A percentile compares a stretch with the other conserved stretches of the same genome.
Evolutionary conservation across 164 flowering plant genomes (phyloP).

Genomic region (Chimonanthus praecox): DNA sequence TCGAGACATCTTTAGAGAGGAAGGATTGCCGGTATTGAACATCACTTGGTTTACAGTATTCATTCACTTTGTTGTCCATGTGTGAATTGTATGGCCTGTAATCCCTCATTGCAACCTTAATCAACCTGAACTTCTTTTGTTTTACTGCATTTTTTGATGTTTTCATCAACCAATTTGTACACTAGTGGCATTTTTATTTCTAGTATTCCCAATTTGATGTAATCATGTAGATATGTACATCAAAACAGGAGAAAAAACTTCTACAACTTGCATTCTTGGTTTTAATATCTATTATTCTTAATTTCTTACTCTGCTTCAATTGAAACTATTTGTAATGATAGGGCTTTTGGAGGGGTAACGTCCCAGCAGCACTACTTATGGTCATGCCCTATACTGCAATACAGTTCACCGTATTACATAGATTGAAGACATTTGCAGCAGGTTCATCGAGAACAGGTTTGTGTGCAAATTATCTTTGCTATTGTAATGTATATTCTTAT

Average conservation of each 20-base stretch:
- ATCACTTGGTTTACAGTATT: background rate
- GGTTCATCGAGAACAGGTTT: slow-evolving; percentile 93
- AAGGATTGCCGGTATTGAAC: slow-evolving; percentile 68
- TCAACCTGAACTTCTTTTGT: background rate
- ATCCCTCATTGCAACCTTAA: background rate
- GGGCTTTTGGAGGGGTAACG: slow-evolving; percentile 99
- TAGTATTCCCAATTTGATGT: background rate
- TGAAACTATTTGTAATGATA: slow-evolving; percentile 20
- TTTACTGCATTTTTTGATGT: background rate
- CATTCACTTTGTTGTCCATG: background rate
- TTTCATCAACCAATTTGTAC: background rate
- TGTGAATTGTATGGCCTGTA: background rate
- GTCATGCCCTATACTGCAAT: slow-evolving; percentile 96
- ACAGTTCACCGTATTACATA: slow-evolving; percentile 82
- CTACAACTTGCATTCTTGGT: background rate
- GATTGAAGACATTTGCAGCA: slow-evolving; percentile 69
- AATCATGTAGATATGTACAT: too few relatives aligned
- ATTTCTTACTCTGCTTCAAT: background rate
- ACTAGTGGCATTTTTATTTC: background rate
- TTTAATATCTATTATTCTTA: background rate
- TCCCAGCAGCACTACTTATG: slow-evolving; percentile 96
- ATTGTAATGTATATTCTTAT: background rate
- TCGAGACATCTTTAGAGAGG: slow-evolving; percentile 83
- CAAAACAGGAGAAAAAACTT: too few relatives aligned
- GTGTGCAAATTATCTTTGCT: background rate